Evolutionary conservation across 1,284 basidiomycete species (phyloP), one percentile per base, ranked within the genome.

Genomic region (Ceratobasidium sp.): DNA sequence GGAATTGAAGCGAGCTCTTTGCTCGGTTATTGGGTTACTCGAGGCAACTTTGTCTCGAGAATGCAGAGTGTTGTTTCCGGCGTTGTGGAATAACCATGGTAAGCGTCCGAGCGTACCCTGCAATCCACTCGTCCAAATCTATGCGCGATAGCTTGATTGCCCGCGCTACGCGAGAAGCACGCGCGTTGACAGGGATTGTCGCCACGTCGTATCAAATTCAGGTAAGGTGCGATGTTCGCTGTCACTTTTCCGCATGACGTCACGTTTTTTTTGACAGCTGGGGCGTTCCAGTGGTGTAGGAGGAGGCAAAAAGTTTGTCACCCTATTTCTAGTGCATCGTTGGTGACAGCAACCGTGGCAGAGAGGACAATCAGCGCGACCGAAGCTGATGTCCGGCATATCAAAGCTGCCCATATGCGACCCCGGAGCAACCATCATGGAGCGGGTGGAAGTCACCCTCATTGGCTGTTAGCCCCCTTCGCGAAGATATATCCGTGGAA

Each of bases 401-500:
- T 50, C 47, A 50, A 50, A 27, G 6, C 22, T 50, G 47, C 22
- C 22, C 12, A 45, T 22, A 49, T 62, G 57, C 27, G 38, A 58
- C 22, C 32, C 15, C 38, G 38, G 29, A 27, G 6, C 27, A 4
- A 5, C 27, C 13, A 32, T 1, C 22, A 43, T 60, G 57, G 57
- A 60, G 57, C 57, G 22, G 43, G 12, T 43, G 32, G 62, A 29
- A 42, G 52, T 42, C 31, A 27, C 34, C n/a, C 47, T 27, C 40
- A 56, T 40, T 40, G 54, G 54, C 20, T 35, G 27, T 22, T 38
- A 40, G 20, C 20, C n/a, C 34, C 22, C 64, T 67, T 55, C 64
- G 64, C 52, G 64, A 67, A 67, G 64, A 5, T 25, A 43, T 40
- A 25, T 25, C 64, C 64, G 42, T 67, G 52, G 64, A 54, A 54